phyloP scores from a whole-genome alignment of 768 basidiomycete species.

The Gautieria morchelliformis region DNA sequence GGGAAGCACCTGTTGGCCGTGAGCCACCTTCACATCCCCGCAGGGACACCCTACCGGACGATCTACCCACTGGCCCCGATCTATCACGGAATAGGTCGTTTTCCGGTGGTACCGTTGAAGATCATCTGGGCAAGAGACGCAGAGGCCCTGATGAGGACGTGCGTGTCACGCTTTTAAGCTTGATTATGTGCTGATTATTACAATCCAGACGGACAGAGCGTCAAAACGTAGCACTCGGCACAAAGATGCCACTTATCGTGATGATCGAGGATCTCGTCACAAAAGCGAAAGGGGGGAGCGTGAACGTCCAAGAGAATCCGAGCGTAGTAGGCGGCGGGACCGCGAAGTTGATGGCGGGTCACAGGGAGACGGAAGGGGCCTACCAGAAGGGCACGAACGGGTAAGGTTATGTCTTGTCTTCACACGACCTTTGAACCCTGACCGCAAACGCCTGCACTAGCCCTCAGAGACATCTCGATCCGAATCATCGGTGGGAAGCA shows the following conservation, averaged over 20 bases:
- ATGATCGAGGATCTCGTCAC: conserved; percentile 55
- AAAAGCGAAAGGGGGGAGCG: conserved; percentile 65
- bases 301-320: conserved; percentile 57
- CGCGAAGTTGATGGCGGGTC: conserved; percentile 37
- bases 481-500: not conserved
- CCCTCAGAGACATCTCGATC: not conserved
- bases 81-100: conserved; percentile 42
- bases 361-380: conserved; percentile 32
- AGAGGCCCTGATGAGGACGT: conserved; percentile 68
- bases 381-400: conserved; percentile 12
- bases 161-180: conserved; percentile 18
- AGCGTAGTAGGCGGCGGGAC: conserved; percentile 59
- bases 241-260: conserved; percentile 50
- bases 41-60: conserved; percentile 31
- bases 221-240: conserved; percentile 79
- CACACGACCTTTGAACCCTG: not conserved
- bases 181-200: not conserved
- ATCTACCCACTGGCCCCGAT: conserved; percentile 54
- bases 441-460: not conserved
- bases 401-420: not conserved
- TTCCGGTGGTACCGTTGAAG: conserved; percentile 36
- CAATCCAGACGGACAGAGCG: conserved; percentile 52
- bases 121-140: conserved; percentile 64
- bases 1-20: conserved; percentile 33
- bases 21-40: conserved; percentile 22